phyloP scores from a whole-genome alignment of 2,329 filamentous ascomycete species.

The Paracamarosporium sp. region DNA sequence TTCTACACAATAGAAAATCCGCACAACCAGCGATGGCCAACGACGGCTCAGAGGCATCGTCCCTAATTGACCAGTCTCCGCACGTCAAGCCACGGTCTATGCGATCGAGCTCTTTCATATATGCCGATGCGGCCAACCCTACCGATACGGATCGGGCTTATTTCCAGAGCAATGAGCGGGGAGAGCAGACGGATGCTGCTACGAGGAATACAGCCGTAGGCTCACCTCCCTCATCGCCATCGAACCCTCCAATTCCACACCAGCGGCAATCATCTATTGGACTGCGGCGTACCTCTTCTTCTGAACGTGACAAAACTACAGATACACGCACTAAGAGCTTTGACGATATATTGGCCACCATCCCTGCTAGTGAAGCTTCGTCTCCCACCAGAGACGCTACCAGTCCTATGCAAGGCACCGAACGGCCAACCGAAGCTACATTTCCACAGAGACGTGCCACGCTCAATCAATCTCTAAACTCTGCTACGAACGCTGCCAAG shows the following conservation, averaged over 20 bases:
- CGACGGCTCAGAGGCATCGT: conserved; percentile 25
- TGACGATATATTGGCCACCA: neutral
- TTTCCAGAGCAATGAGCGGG: conserved; percentile 56
- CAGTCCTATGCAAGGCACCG: neutral
- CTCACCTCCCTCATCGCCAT: conserved; percentile 63
- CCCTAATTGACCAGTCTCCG: conserved; percentile 29
- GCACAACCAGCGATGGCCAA: neutral
- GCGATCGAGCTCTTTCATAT: conserved; percentile 65
- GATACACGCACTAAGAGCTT: neutral
- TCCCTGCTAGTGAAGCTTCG: neutral
- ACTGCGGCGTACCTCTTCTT: neutral
- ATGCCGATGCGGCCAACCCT: conserved; percentile 66
- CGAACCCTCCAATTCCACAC: conserved; percentile 49
- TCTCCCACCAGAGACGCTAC: neutral
- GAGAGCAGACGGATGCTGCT: conserved; percentile 66
- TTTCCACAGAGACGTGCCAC: conserved; percentile 18
- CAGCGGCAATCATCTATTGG: conserved; percentile 43
- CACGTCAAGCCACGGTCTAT: conserved; percentile 59
- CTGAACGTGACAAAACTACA: neutral
- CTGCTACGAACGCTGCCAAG: conserved; percentile 64
- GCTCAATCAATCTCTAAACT: conserved; percentile 46
- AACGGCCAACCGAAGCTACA: neutral
- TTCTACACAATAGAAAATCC: neutral
- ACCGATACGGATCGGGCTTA: conserved; percentile 71
- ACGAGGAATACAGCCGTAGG: conserved; percentile 71